phyloP scores from a whole-genome alignment of 345 rosid genomes.

The Brassica nigra region DNA sequence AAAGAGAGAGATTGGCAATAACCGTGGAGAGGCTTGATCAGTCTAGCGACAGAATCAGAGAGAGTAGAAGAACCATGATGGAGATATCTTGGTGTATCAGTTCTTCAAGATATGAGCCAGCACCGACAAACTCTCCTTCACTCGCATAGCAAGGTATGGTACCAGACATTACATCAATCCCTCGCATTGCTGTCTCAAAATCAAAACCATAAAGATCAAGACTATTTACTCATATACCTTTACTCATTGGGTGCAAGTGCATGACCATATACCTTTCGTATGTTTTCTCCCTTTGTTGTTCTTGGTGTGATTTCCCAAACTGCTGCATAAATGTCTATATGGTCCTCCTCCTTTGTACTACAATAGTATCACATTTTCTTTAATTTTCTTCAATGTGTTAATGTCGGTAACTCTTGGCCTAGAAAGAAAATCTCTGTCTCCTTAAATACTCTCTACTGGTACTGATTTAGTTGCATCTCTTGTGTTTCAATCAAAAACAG shows the following conservation, averaged over 20 bases:
- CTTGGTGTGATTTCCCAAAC: slow-evolving; percentile 29
- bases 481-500: slow-evolving; percentile 7
- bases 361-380: slow-evolving; percentile 22
- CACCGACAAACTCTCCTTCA: slow-evolving; percentile 82
- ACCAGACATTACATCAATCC: background rate
- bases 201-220: background rate
- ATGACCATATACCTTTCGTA: background rate
- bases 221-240: background rate
- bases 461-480: slow-evolving; percentile 33
- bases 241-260: background rate
- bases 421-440: slow-evolving; percentile 29
- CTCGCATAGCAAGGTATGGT: slow-evolving; percentile 62
- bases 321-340: slow-evolving; percentile 32
- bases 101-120: slow-evolving; percentile 82
- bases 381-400: slow-evolving; percentile 28
- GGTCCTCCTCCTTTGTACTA: slow-evolving; percentile 17
- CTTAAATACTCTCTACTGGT: slow-evolving; percentile 26
- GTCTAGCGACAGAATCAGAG: slow-evolving; percentile 71
- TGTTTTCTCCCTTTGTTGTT: background rate
- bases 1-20: slow-evolving; percentile 65
- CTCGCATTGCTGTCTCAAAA: background rate
- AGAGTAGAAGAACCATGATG: slow-evolving; percentile 74
- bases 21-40: slow-evolving; percentile 73
- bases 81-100: slow-evolving; percentile 89
- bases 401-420: slow-evolving; percentile 15